Evolutionary conservation across 139 green algal species (phyloP), one percentile per base, ranked within the genome.

Genomic region (Raphidocelis subcapitata): DNA sequence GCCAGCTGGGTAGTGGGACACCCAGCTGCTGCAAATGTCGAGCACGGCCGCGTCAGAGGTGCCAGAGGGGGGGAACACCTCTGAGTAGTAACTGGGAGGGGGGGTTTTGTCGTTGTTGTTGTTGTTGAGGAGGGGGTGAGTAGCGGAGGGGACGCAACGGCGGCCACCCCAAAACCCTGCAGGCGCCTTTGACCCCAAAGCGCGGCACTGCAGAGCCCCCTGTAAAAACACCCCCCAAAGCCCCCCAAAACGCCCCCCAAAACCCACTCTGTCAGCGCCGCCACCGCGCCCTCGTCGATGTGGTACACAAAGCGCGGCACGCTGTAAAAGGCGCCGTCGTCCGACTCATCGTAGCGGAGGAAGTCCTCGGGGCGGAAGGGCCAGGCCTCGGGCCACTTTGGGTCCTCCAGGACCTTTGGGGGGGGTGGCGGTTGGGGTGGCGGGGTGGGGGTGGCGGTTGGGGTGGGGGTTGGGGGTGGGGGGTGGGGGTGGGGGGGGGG

Each of bases 231-330:
- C 41, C 41, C 41, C 41, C 41, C 41, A 8, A 8, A 8, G 8
- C 12, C 8, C 41, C 41, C 41, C 41, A 49, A 49, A 49, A 12
- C 12, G 41, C 41, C 8, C 8, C 41, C 8, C n/a, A n/a, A n/a
- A n/a, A n/a, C 72, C 70, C 35, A 93, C 84, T 93, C 79, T 21
- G 93, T 96, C 15, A 98, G 82, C 1, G 93, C 85, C 12, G 73
- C 75, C 66, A 98, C 97, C 3, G 94, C 94, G 14, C 59, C 35
- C 57, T 98, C 94, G 69, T 98, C 94, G 67, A 98, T 98, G 86
- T 98, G 94, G 16, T 89, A 95, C 16, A 98, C 93, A 72, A 97
- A 97, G 26, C 94, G 83, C 0, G 94, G 93, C 18, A 77, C 33
- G 28, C 82, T 80, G 81, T 98, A 98, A 67, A 98, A 98, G 18